phyloP scores from a whole-genome alignment of 1,284 basidiomycete genomes.

The Boletellus deceptivus region DNA sequence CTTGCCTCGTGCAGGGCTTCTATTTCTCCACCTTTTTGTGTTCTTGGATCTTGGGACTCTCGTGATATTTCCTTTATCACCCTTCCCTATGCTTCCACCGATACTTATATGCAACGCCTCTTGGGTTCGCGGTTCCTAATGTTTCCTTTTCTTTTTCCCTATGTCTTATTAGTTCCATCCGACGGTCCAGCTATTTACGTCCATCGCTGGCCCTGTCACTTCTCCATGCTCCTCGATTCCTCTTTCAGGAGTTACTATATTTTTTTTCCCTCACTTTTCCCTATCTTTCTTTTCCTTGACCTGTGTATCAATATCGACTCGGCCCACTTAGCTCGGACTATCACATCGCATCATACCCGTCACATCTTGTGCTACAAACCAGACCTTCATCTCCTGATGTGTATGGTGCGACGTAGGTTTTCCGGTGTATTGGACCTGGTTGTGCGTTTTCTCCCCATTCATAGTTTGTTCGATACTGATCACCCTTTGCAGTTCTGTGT shows the following conservation, averaged over 20 bases:
- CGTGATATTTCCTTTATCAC: slow-evolving; percentile 27
- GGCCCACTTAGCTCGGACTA: slow-evolving; percentile 33
- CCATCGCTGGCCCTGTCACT: slow-evolving; percentile 3
- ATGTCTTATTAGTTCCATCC: slow-evolving; percentile 29
- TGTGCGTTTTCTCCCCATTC: slow-evolving; percentile 16
- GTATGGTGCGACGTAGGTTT: slow-evolving; percentile 35
- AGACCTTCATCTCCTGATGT: slow-evolving; percentile 17
- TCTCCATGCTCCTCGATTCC: slow-evolving; percentile 1
- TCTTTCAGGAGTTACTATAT: background rate
- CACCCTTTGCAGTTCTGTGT: slow-evolving; percentile 22
- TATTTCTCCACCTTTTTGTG: slow-evolving; percentile 37
- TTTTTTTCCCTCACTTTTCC: background rate
- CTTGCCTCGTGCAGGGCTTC: slow-evolving; percentile 33
- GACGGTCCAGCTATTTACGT: slow-evolving; percentile 19
- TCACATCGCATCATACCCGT: slow-evolving; percentile 36
- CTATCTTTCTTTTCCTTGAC: background rate
- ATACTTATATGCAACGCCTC: slow-evolving; percentile 20
- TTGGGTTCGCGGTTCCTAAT: slow-evolving; percentile 26
- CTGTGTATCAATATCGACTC: slow-evolving; percentile 37
- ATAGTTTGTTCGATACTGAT: slow-evolving; percentile 11
- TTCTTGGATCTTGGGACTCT: slow-evolving; percentile 46
- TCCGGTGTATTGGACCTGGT: slow-evolving; percentile 31
- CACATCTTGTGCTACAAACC: slow-evolving; percentile 29
- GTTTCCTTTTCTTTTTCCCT: slow-evolving; percentile 2
- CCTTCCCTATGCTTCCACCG: slow-evolving; percentile 20